Conservation (phyloP, 2,329 filamentous ascomycete species). For the Alternaria brassicicola region DNA sequence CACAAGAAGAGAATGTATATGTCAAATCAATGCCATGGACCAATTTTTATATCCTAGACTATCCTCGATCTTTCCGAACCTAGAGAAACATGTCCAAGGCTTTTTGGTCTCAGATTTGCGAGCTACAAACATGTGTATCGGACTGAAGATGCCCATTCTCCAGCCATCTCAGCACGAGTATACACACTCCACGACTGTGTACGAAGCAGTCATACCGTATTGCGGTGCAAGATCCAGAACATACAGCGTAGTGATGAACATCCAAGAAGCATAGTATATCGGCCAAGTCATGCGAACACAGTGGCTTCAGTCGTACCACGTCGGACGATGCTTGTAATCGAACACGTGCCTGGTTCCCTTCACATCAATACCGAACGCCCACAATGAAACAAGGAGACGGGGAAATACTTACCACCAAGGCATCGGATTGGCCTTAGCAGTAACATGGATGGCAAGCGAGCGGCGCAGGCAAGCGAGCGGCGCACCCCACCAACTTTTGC, state of each 20-base stretch:
- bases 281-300: background rate
- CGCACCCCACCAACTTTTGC: too few relatives aligned
- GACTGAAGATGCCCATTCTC: background rate
- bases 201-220: background rate
- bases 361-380: background rate
- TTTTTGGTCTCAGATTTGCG: background rate
- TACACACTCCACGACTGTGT: background rate
- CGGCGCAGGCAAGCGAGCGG: too few relatives aligned
- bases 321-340: background rate
- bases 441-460: too few relatives aligned
- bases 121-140: background rate
- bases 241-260: background rate
- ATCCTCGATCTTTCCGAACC: background rate
- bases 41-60: background rate
- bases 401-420: background rate
- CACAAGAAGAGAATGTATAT: too few relatives aligned
- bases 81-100: background rate
- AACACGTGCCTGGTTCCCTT: background rate
- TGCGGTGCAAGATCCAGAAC: background rate
- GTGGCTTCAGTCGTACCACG: background rate
- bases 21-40: background rate
- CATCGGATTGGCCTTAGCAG: background rate
- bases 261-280: background rate
- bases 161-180: background rate
- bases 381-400: background rate